Base-by-base conservation (phyloP, 176 grass and related monocot genomes). In the Otatea glauca region DNA sequence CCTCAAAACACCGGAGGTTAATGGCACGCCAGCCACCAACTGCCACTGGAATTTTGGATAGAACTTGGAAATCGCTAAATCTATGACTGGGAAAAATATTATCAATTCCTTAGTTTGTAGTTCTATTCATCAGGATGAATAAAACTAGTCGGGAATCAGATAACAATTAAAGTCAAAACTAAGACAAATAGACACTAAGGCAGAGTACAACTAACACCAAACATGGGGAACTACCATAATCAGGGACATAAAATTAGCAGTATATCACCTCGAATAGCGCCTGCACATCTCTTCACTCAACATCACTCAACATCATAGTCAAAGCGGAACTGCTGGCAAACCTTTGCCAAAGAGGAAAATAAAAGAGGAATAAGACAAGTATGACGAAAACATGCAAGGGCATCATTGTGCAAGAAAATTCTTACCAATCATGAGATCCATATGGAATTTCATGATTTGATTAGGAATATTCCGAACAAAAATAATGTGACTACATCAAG, bases 371-470 rank as follows among this genome's bases (percentile, higher is more conserved):
- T 71, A 44, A n/a, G 16, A 67, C 6, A 70, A 63, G 15, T 64
- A 63, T 49, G 34, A 17, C 12, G 0, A 74, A 44, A 8, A 68
- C 6, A 24, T 25, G 32, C 14, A 63, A n/a, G n/a, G 17, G 11
- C 29, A 51, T 21, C 23, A 12, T 32, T 70, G 55, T 20, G 25
- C 17, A 70, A 45, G 53, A 47, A 72, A 38, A 67, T 25, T 74
- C 70, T 68, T 68, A 88, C 64, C 86, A 82, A 64, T 67, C 81
- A 79, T 83, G 45, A 88, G 34, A 84, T 74, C 37, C 59, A 48
- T 23, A 64, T 12, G 35, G 13, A 81, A 41, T 64, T 68, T 81
- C 76, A 85, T 85, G 81, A 89, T 88, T 75, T 74, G 7, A 44
- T 56, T 47, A 16, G 3, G 35, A 71, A 86, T 24, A 35, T 86